Evolutionary conservation across 2,329 filamentous ascomycete species (phyloP).

Genomic region (Achaetomium macrosporum): DNA sequence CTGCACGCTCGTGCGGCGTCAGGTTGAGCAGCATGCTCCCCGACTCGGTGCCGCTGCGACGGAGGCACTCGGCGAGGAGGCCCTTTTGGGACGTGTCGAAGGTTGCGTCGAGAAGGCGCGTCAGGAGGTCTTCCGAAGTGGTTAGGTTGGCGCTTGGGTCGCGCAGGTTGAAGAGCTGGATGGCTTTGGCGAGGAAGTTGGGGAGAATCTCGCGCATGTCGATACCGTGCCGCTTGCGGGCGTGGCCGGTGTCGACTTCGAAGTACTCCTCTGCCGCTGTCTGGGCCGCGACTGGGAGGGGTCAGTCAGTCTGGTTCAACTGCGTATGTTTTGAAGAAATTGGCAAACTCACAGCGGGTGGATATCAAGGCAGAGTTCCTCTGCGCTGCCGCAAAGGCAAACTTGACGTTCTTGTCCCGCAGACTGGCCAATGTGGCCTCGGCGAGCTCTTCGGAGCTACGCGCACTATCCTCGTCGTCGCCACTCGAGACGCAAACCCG

Average conservation of each 20-base stretch:
- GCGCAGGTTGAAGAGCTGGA: slow-evolving; percentile 25
- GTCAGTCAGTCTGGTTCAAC: background rate
- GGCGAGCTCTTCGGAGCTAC: slow-evolving; percentile 18
- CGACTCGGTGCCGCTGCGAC: slow-evolving; percentile 14
- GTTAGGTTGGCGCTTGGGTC: slow-evolving; percentile 14
- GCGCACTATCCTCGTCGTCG: slow-evolving; percentile 10
- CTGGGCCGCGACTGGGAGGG: slow-evolving; percentile 17
- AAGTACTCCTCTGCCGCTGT: slow-evolving; percentile 22
- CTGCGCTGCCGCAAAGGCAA: slow-evolving; percentile 23
- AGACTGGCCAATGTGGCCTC: slow-evolving; percentile 15
- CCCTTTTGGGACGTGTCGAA: slow-evolving; percentile 17
- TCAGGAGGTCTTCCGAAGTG: slow-evolving; percentile 13
- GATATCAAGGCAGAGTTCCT: slow-evolving; percentile 21
- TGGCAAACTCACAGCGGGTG: slow-evolving; percentile 17
- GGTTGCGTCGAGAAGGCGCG: slow-evolving; percentile 15
- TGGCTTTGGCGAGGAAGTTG: slow-evolving; percentile 22
- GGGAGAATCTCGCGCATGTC: slow-evolving; percentile 24
- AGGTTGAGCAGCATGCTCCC: slow-evolving; percentile 17
- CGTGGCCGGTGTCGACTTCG: slow-evolving; percentile 23
- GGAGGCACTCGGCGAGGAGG: slow-evolving; percentile 18
- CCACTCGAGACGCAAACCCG: slow-evolving; percentile 21
- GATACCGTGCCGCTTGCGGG: slow-evolving; percentile 22
- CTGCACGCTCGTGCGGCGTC: slow-evolving; percentile 24
- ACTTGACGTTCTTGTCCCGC: slow-evolving; percentile 16
- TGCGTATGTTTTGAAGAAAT: background rate